A percentile compares a stretch with the other conserved stretches of the same genome.
Conservation (phyloP, 352 stramenopile genomes). For the Phytophthora foliorum region DNA sequence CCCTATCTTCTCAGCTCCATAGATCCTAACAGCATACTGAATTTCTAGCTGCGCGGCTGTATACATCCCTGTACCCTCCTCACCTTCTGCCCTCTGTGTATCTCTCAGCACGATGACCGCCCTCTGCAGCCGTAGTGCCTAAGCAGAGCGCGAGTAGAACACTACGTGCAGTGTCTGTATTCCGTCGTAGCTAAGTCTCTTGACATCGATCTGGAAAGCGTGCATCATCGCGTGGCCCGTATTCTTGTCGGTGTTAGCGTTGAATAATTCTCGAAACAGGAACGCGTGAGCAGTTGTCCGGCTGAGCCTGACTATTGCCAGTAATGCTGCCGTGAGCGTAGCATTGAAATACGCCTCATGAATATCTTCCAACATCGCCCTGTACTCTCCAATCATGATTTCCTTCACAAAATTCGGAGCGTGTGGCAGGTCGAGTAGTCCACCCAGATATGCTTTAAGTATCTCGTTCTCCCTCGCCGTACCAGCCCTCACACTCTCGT, state of each 20-base stretch:
- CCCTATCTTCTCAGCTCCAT: no score
- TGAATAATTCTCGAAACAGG: constrained; percentile 3
- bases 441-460: neutral
- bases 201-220: constrained; percentile 3
- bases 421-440: neutral
- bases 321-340: neutral
- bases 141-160: no score
- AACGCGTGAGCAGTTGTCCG: neutral
- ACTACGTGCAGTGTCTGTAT: neutral
- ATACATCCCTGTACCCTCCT: no score
- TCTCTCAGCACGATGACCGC: no score
- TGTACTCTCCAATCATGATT: constrained; percentile 1
- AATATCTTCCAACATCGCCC: constrained; percentile 8
- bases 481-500: neutral
- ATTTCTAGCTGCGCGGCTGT: no score
- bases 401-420: constrained; percentile 13
- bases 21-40: no score
- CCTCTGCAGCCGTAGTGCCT: no score
- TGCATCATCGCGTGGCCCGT: constrained; percentile 1
- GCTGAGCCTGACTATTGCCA: neutral
- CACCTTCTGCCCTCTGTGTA: no score
- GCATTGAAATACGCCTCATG: constrained; percentile 4
- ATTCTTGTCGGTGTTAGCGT: neutral
- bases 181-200: constrained; percentile 3
- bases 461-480: constrained; percentile 1